These are phyloP conservation scores for Lagenidium giganteum DNA, from an alignment of 352 stramenopile species.

Conservation along the genomic window DNA sequence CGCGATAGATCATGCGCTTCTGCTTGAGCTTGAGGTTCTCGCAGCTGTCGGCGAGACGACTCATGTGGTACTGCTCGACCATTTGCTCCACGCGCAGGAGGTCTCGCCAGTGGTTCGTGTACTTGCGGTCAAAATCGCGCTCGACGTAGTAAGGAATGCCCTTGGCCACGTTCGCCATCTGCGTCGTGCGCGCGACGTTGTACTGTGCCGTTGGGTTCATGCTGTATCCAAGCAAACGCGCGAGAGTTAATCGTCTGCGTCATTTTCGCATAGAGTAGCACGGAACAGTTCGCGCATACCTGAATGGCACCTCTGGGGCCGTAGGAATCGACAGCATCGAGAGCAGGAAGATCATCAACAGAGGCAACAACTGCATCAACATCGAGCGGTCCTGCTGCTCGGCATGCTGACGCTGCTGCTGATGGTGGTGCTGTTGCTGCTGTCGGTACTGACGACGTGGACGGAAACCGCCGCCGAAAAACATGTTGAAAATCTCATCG, in stretches of 20 bases:
- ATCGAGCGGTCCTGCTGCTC: conserved; percentile 34
- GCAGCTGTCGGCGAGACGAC: conserved; percentile 64
- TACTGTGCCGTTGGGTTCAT: conserved; percentile 74
- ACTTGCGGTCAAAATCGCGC: conserved; percentile 81
- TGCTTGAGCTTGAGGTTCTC: conserved; percentile 81
- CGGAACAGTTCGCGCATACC: conserved; percentile 15
- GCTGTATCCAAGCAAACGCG: conserved; percentile 19
- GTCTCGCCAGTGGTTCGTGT: conserved; percentile 83
- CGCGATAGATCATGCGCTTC: conserved; percentile 85
- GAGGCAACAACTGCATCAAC: conserved; percentile 77
- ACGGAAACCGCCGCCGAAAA: conserved; percentile 83
- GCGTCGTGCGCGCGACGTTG: conserved; percentile 65
- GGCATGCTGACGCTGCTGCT: conserved; percentile 40
- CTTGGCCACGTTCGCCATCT: conserved; percentile 80
- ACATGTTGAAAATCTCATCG: conserved; percentile 92
- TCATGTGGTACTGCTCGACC: conserved; percentile 79
- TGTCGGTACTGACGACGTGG: conserved; percentile 33
- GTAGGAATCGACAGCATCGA: conserved; percentile 76
- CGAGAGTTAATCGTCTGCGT: no score
- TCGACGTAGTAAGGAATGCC: conserved; percentile 88
- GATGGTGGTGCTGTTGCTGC: conserved; percentile 18
- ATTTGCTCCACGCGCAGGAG: conserved; percentile 81
- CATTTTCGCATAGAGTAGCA: no score
- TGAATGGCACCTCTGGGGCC: conserved; percentile 71
- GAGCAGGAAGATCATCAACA: conserved; percentile 83